Evolutionary conservation across 2,329 filamentous ascomycete genomes (phyloP), one percentile per base, ranked within the genome.

Genomic region (Aspergillus niger): DNA sequence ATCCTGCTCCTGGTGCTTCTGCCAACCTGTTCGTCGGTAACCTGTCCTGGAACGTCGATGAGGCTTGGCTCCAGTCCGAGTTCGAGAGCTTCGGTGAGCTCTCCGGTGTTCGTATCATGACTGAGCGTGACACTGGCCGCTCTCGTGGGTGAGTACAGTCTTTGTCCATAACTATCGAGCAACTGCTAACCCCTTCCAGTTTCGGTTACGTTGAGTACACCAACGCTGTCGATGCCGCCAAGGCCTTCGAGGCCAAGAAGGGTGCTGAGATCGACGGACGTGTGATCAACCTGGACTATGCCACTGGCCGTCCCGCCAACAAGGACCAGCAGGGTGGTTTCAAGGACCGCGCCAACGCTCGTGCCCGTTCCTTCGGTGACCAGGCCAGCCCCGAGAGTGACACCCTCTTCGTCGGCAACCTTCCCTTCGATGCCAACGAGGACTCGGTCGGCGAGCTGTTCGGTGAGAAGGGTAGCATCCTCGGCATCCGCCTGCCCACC

Each of bases 131-230:
- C 58, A 85, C 83, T 72, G 91, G 91, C 71, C 89, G 91, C 74
- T 94, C 92, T 78, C 92, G 92, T 81, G 93, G 91, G 82, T 85
- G 77, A 72, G 81, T 76, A 55, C 15, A n/a, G 15, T 7, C 32
- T 15, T 44, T n/a, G 5, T 53, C 32, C 50, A 28, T 39, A 39
- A 53, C 20, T 2, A 8, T 11, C 24, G 6, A 20, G 7, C n/a
- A 3, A 10, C 30, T 48, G 58, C 62, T 70, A 47, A 66, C 10
- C 36, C 44, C 50, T 52, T 24, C 59, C 8, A 85, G 85, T 67
- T 97, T 96, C 77, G 93, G 93, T 63, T 97, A 97, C 76, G 91
- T 97, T 70, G 92, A 97, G 82, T 97, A 93, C 79, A 82, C 83
- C 74, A 86, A 83, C 67, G 79, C 84, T 62, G 88, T 85, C 62